phyloP scores from a whole-genome alignment of 352 stramenopile genomes.

The Globisporangium yorkense region DNA sequence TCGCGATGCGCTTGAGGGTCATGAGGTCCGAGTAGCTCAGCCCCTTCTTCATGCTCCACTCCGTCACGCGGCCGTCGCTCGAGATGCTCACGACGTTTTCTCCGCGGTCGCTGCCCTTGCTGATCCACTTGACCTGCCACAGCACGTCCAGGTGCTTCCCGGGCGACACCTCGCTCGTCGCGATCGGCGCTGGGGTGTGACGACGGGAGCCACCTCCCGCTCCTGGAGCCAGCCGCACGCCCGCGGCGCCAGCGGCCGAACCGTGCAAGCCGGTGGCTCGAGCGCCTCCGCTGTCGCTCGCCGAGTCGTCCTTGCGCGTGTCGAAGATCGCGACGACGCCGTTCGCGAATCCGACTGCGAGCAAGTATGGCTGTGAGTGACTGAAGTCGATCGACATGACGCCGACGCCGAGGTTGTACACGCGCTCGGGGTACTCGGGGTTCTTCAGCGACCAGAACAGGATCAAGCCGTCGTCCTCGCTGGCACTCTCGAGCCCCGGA shows the following conservation, averaged over 20 bases:
- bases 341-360: slow-evolving; percentile 88
- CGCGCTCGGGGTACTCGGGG: slow-evolving; percentile 87
- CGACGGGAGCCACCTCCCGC: not conserved
- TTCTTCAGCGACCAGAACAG: slow-evolving; percentile 94
- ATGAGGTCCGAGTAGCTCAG: slow-evolving; percentile 87
- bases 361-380: slow-evolving; percentile 73
- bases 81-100: slow-evolving; percentile 90
- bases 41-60: slow-evolving; percentile 93
- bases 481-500: not conserved
- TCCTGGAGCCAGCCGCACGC: not conserved
- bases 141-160: slow-evolving; percentile 89
- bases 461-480: slow-evolving; percentile 63
- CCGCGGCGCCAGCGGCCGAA: not conserved
- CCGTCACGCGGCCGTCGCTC: slow-evolving; percentile 87
- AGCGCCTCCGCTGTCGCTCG: not conserved
- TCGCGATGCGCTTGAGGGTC: slow-evolving; percentile 84
- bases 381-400: slow-evolving; percentile 91
- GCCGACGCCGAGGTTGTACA: slow-evolving; percentile 67
- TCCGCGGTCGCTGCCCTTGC: slow-evolving; percentile 72
- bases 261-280: not conserved
- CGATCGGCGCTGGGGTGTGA: slow-evolving; percentile 38
- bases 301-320: slow-evolving; percentile 59
- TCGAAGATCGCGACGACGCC: slow-evolving; percentile 91
- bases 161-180: slow-evolving; percentile 43
- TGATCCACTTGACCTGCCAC: slow-evolving; percentile 91